Evolutionary conservation across 768 basidiomycete species (phyloP).

Genomic region (Mycena albidolilacea): DNA sequence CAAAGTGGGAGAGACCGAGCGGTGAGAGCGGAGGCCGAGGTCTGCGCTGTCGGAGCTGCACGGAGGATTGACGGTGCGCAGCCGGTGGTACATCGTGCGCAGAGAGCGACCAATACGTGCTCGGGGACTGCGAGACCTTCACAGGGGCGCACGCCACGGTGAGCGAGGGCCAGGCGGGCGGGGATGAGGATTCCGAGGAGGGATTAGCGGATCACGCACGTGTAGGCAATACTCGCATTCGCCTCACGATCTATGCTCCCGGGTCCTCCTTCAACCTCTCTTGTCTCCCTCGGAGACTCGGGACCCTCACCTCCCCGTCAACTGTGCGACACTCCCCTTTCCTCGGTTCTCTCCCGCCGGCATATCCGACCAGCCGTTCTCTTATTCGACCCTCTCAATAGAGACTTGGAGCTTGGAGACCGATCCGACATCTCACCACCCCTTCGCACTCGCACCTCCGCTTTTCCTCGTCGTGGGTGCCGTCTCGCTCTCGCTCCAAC

Average conservation of each 20-base stretch:
- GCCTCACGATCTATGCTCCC: not conserved
- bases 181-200: not conserved
- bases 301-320: not conserved
- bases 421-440: not conserved
- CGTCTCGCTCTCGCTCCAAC: not conserved
- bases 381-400: not conserved
- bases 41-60: not conserved
- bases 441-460: conserved; percentile 1
- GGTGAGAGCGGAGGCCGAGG: not conserved
- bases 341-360: not conserved
- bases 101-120: not conserved
- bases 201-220: too few species aligned
- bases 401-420: not conserved
- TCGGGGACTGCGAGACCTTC: not conserved
- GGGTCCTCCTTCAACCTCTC: not conserved
- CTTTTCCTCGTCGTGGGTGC: not conserved
- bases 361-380: not conserved
- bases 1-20: not conserved
- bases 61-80: not conserved
- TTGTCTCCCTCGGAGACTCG: not conserved
- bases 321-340: not conserved
- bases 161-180: too few species aligned
- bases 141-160: not conserved
- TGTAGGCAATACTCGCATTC: not conserved
- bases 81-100: not conserved